These are phyloP conservation scores for Gossypium arboreum DNA, from an alignment of 345 rosid species.

Conservation along the genomic window DNA sequence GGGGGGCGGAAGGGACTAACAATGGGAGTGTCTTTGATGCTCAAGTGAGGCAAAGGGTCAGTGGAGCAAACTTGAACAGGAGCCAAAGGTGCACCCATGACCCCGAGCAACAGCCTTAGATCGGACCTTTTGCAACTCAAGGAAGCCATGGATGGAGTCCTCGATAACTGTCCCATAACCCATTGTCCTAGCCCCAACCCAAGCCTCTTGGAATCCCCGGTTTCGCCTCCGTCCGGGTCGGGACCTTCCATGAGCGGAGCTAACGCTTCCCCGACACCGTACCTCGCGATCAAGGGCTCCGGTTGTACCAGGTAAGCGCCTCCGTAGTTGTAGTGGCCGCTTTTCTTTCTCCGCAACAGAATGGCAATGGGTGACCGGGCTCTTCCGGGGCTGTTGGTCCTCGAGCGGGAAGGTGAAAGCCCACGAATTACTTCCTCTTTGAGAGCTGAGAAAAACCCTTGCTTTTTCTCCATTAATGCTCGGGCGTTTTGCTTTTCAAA, in stretches of 20 bases:
- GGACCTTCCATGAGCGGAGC: conserved; percentile 89
- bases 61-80: conserved; percentile 65
- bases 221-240: conserved; percentile 65
- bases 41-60: conserved; percentile 79
- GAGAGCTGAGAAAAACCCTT: conserved; percentile 81
- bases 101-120: conserved; percentile 78
- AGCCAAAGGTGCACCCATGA: conserved; percentile 90
- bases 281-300: conserved; percentile 56
- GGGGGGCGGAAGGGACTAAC: conserved; percentile 36
- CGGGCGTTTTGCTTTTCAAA: not conserved
- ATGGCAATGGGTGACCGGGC: conserved; percentile 48
- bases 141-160: conserved; percentile 52
- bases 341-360: conserved; percentile 50
- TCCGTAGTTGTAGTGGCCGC: conserved; percentile 19
- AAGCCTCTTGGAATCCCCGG: conserved; percentile 45
- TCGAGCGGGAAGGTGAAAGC: conserved; percentile 80
- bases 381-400: conserved; percentile 53
- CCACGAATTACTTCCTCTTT: conserved; percentile 81
- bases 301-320: conserved; percentile 37
- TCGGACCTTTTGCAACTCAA: conserved; percentile 56
- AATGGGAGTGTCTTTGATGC: conserved; percentile 87
- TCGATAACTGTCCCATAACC: conserved; percentile 72
- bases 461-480: conserved; percentile 72
- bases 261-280: conserved; percentile 59
- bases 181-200: conserved; percentile 86